These are phyloP conservation scores for Gypsophila paniculata DNA, from an alignment of 179 eudicot genomes.

Conservation along the genomic window DNA sequence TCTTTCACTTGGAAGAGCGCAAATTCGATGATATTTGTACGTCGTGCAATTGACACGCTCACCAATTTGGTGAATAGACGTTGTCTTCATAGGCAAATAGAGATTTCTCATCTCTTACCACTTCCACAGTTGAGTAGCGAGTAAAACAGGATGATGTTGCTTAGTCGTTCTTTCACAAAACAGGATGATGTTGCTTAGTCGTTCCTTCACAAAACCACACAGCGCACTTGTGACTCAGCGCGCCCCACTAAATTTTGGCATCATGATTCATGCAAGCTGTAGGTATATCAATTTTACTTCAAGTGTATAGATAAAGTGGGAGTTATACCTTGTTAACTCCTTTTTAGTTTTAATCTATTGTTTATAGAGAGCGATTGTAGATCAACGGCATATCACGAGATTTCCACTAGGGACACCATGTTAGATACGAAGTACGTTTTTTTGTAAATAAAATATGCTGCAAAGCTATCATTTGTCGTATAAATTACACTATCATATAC, in stretches of 20 bases:
- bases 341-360: background rate
- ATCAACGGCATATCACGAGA: background rate
- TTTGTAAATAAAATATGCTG: conserved; percentile 18
- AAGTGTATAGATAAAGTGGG: conserved; percentile 24
- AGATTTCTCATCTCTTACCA: conserved; percentile 6
- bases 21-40: conserved; percentile 56
- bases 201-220: conserved; percentile 9
- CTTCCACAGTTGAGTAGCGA: background rate
- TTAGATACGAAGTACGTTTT: background rate
- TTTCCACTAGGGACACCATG: background rate
- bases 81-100: conserved; percentile 7
- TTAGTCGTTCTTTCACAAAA: conserved; percentile 14
- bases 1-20: conserved; percentile 73
- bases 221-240: conserved; percentile 3
- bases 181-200: conserved; percentile 7
- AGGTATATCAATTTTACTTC: conserved; percentile 3
- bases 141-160: background rate
- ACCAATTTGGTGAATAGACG: background rate
- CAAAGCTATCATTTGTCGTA: background rate
- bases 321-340: conserved; percentile 24
- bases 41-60: background rate
- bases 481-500: background rate
- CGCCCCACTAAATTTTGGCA: conserved; percentile 13
- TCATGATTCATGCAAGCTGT: conserved; percentile 5
- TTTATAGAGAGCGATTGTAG: conserved; percentile 12